Evolutionary conservation across 2,329 filamentous ascomycete species (phyloP).

Genomic region (Arthrobotrys sphaeroides): DNA sequence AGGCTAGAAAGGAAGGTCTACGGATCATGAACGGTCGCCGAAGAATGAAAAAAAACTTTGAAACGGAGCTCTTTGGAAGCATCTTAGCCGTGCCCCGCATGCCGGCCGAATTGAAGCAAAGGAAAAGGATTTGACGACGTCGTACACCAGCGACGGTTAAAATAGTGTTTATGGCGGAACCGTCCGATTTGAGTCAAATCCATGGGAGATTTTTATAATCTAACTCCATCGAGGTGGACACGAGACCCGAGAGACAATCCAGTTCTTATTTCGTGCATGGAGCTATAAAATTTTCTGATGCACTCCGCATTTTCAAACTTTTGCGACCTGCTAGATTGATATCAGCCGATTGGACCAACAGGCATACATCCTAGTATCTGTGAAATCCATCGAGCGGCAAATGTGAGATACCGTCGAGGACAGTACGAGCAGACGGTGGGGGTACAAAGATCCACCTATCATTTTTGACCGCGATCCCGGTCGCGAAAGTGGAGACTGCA

Average conservation of each 20-base stretch:
- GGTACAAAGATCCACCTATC: constrained; percentile 40
- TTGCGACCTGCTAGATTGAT: constrained; percentile 27
- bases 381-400: constrained; percentile 4
- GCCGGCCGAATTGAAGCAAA: not conserved
- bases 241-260: constrained; percentile 7
- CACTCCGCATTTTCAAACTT: constrained; percentile 44
- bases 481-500: constrained; percentile 33
- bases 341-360: constrained; percentile 24
- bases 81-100: not conserved
- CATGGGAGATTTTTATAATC: not conserved
- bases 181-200: constrained; percentile 30
- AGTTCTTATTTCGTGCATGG: constrained; percentile 22
- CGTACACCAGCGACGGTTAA: constrained; percentile 40
- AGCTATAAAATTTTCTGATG: constrained; percentile 38
- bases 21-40: not conserved
- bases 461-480: constrained; percentile 20
- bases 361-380: not conserved
- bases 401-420: constrained; percentile 1
- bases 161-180: constrained; percentile 28
- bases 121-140: constrained; percentile 8
- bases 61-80: constrained; percentile 21
- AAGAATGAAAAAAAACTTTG: constrained; percentile 12
- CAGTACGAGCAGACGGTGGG: constrained; percentile 9
- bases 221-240: constrained; percentile 12
- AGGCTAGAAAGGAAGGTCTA: not conserved